Evolutionary conservation across 345 rosid species (phyloP), one percentile per base, ranked within the genome.

Genomic region (Orychophragmus violaceus): DNA sequence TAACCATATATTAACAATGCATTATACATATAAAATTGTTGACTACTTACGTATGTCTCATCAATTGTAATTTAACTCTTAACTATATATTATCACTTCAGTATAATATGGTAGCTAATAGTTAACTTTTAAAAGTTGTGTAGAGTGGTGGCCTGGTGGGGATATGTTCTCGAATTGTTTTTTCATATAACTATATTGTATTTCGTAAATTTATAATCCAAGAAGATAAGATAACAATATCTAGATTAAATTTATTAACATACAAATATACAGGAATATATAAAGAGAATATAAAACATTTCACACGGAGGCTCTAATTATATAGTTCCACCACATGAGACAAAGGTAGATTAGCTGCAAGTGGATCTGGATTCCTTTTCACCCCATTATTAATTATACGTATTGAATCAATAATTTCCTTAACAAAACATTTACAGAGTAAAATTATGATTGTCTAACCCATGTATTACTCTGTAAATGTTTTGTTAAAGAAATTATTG

Each of bases 341-440:
- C 52, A 66, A n/a, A 29, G 29, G 42, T 65, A 24, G 24, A 30
- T 33, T 13, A 29, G 33, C 44, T 5, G 37, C 61, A 69, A 60
- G 67, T 69, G 67, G 74, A 39, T 21, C 48, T 60, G 59, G 60
- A 50, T 50, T 25, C 67, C 67, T n/a, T 69, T 48, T 69, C 39
- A 7, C 42, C 19, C 62, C 19, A 24, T 13, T 33, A 33, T 23
- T 35, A 11, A 33, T 23, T 35, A 11, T 49, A 52, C 19, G 46
- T 7, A 45, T 23, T 67, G 18, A 32, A 28, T 19, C 22, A 4
- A 53, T 6, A 53, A 66, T 53, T 24, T n/a, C n/a, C n/a, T n/a
- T n/a, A n/a, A n/a, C n/a, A n/a, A n/a, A n/a, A n/a, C n/a, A n/a
- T n/a, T n/a, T n/a, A n/a, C n/a, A n/a, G n/a, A n/a, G n/a, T 19